These are phyloP conservation scores for Zizania latifolia DNA, from an alignment of 176 grass and related monocot genomes.

Conservation along the genomic window DNA sequence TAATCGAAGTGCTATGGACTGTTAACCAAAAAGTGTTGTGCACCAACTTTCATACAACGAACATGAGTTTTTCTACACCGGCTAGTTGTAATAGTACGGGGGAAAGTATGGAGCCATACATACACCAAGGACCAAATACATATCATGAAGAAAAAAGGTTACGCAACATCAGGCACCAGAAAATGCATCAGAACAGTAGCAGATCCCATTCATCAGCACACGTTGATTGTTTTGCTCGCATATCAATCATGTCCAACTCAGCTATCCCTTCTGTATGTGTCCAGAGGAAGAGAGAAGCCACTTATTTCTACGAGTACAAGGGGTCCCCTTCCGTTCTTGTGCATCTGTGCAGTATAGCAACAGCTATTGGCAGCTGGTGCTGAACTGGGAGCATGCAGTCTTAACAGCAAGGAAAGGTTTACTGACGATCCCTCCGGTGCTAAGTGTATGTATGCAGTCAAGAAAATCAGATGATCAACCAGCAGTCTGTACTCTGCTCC, in stretches of 20 bases:
- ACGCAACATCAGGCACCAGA: background rate
- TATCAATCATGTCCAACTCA: background rate
- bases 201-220: background rate
- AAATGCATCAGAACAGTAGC: background rate
- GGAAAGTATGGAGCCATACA: background rate
- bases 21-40: background rate
- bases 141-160: background rate
- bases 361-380: background rate
- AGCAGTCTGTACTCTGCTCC: conserved; percentile 65
- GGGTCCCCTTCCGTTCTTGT: background rate
- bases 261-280: background rate
- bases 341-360: background rate
- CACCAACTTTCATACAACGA: conserved; percentile 15
- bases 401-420: background rate
- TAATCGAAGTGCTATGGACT: background rate
- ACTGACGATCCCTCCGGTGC: background rate
- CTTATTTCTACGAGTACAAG: background rate
- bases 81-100: background rate
- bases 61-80: background rate
- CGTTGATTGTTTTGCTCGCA: background rate
- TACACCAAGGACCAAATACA: background rate
- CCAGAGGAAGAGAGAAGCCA: background rate
- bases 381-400: conserved; percentile 9
- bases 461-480: conserved; percentile 33
- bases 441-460: background rate